These are phyloP conservation scores for Petunia secreta DNA, from an alignment of 257 asterid genomes.

Conservation along the genomic window DNA sequence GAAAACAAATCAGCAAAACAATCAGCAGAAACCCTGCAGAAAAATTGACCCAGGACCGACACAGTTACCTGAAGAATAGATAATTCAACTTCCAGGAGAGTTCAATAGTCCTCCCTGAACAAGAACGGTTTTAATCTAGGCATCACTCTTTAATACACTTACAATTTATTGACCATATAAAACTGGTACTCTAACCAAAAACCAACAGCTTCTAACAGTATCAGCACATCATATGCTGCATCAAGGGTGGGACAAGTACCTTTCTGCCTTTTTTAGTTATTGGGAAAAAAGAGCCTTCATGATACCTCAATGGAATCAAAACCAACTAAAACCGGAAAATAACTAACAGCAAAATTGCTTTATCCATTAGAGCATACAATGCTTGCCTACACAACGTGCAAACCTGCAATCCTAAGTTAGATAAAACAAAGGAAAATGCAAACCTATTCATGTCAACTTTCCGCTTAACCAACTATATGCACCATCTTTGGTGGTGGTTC, in stretches of 20 bases:
- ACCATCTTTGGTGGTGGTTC: constrained; percentile 12
- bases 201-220: constrained; percentile 22
- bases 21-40: constrained; percentile 34
- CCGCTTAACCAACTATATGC: not conserved
- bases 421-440: not conserved
- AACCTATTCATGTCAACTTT: not conserved
- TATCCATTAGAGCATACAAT: not conserved
- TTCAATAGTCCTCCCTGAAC: constrained; percentile 92
- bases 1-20: constrained; percentile 24
- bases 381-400: not conserved
- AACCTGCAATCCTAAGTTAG: constrained; percentile 16
- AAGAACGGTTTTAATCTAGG: constrained; percentile 80
- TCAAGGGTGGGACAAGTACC: not conserved
- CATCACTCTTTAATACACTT: constrained; percentile 56
- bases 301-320: not conserved
- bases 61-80: constrained; percentile 77
- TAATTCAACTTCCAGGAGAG: constrained; percentile 89
- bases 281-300: not conserved
- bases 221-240: not conserved
- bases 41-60: constrained; percentile 52
- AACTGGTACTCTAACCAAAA: constrained; percentile 26
- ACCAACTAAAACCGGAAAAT: not conserved
- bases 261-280: not conserved
- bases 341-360: not conserved
- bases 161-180: constrained; percentile 31